Evolutionary conservation across 106 monocot species (phyloP).

Genomic region (Dendrobium officinale): DNA sequence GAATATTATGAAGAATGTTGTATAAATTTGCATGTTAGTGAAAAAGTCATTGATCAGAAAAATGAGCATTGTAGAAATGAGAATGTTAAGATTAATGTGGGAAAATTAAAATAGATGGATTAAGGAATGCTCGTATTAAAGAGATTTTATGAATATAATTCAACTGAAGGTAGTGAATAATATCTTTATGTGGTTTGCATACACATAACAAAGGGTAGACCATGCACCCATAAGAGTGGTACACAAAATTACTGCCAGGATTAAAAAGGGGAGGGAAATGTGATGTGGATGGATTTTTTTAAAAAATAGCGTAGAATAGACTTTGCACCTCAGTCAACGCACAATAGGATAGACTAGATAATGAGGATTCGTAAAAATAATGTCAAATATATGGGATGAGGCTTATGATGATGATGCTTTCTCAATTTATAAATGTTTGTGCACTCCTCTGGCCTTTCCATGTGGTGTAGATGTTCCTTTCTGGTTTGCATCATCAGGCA

Average conservation of each 20-base stretch:
- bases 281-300: background rate
- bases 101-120: background rate
- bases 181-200: background rate
- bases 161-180: background rate
- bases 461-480: background rate
- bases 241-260: background rate
- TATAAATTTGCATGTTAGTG: background rate
- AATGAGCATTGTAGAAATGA: background rate
- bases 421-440: background rate
- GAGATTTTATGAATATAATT: background rate
- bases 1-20: background rate
- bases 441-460: background rate
- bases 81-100: background rate
- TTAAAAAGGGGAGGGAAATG: background rate
- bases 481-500: background rate
- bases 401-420: background rate
- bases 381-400: background rate
- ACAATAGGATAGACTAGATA: background rate
- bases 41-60: background rate
- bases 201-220: too few relatives aligned
- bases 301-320: background rate
- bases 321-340: background rate
- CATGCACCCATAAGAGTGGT: background rate
- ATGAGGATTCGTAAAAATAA: background rate
- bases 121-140: background rate